Conservation (phyloP, 2,329 filamentous ascomycete genomes). For the Byssoonygena ceratinophila region DNA sequence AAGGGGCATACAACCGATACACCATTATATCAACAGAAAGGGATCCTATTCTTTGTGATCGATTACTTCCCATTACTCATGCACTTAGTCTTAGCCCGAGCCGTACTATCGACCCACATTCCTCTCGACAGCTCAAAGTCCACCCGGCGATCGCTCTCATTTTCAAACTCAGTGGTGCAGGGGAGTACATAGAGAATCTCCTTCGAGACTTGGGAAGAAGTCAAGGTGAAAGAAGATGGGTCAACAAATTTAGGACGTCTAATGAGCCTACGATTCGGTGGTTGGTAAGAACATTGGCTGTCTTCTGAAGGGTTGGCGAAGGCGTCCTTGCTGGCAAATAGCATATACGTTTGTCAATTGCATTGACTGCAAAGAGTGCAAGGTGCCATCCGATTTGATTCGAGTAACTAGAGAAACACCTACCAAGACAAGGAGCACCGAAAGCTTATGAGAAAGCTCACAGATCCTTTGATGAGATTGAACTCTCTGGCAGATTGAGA, state of each 20-base stretch:
- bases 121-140: constrained; percentile 21
- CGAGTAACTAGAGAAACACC: too few species aligned
- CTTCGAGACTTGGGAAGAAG: constrained; percentile 22
- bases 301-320: not conserved
- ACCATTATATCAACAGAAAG: constrained; percentile 18
- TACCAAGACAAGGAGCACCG: too few species aligned
- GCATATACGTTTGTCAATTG: too few species aligned
- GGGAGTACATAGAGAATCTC: constrained; percentile 5
- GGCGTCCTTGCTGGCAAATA: too few species aligned
- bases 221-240: constrained; percentile 15
- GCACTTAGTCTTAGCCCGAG: constrained; percentile 20
- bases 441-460: too few species aligned
- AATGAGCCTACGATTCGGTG: not conserved
- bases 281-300: not conserved
- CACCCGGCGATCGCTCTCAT: constrained; percentile 24
- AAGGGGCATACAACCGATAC: constrained; percentile 13
- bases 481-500: too few species aligned
- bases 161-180: constrained; percentile 20
- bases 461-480: too few species aligned
- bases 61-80: constrained; percentile 19
- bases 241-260: constrained; percentile 14
- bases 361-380: too few species aligned
- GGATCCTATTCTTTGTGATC: constrained; percentile 17
- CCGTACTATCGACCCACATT: constrained; percentile 27
- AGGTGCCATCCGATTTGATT: too few species aligned